These are phyloP conservation scores for Pholiota molesta DNA, from an alignment of 768 basidiomycete species.

Conservation along the genomic window DNA sequence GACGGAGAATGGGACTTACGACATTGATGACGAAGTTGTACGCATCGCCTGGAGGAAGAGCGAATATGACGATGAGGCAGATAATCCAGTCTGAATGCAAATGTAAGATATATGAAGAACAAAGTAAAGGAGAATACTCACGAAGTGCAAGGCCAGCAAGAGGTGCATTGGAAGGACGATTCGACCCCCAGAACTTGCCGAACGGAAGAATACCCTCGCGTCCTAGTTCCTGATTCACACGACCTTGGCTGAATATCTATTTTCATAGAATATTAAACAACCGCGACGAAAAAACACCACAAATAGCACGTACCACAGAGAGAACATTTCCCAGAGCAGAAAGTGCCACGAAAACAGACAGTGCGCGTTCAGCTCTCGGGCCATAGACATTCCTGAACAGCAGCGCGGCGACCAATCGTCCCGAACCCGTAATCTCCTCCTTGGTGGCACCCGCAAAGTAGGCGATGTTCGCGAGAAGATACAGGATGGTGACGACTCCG, in stretches of 20 bases:
- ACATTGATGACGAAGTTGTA: slow-evolving; percentile 64
- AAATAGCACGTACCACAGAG: slow-evolving; percentile 36
- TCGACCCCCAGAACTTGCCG: slow-evolving; percentile 63
- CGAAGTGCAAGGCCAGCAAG: slow-evolving; percentile 57
- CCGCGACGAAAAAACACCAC: slow-evolving; percentile 30
- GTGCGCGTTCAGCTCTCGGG: slow-evolving; percentile 45
- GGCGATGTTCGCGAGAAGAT: slow-evolving; percentile 64
- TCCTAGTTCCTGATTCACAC: slow-evolving; percentile 65
- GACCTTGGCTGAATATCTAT: slow-evolving; percentile 32
- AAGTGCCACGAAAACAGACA: slow-evolving; percentile 46
- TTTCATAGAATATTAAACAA: slow-evolving; percentile 35
- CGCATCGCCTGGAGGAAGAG: slow-evolving; percentile 64
- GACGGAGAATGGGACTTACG: slow-evolving; percentile 36
- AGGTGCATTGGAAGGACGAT: slow-evolving; percentile 64
- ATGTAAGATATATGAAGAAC: neutral
- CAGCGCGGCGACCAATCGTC: slow-evolving; percentile 64
- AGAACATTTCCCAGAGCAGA: slow-evolving; percentile 64
- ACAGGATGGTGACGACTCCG: slow-evolving; percentile 52
- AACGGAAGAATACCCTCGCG: slow-evolving; percentile 64
- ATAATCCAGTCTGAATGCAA: slow-evolving; percentile 33
- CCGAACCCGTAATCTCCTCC: slow-evolving; percentile 59
- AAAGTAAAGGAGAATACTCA: slow-evolving; percentile 27
- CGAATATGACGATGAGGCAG: slow-evolving; percentile 40
- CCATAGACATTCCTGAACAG: slow-evolving; percentile 73
- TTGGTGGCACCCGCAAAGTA: slow-evolving; percentile 73